Evolutionary conservation across 192 early-diverging fungal species (phyloP).

Genomic region (Piromyces sp.): DNA sequence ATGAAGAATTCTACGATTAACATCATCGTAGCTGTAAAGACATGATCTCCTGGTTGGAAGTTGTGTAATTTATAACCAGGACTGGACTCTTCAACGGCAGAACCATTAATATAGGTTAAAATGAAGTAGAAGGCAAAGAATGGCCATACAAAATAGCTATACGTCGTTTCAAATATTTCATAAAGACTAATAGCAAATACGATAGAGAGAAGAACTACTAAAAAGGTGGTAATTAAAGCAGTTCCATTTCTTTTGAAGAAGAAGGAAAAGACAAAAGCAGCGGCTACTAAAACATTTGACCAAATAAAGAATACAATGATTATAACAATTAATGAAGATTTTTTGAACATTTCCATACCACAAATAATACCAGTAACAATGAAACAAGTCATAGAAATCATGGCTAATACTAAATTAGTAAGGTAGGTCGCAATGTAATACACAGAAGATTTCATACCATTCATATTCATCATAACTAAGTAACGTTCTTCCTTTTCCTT

Average conservation of each 20-base stretch:
- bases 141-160: constrained; percentile 43
- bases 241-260: constrained; percentile 37
- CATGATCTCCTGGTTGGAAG: constrained; percentile 16
- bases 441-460: constrained; percentile 33
- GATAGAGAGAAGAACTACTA: constrained; percentile 46
- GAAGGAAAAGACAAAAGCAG: constrained; percentile 44
- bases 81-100: neutral
- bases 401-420: constrained; percentile 34
- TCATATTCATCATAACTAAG: constrained; percentile 58
- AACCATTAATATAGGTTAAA: constrained; percentile 25
- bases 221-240: constrained; percentile 38
- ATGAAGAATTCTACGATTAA: constrained; percentile 28
- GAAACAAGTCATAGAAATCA: constrained; percentile 39
- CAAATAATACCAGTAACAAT: constrained; percentile 33
- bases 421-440: constrained; percentile 49
- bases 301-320: constrained; percentile 43
- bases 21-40: constrained; percentile 30
- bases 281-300: constrained; percentile 39
- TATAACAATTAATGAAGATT: constrained; percentile 24
- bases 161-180: constrained; percentile 22
- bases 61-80: neutral
- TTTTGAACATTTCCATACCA: constrained; percentile 43
- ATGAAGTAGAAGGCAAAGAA: constrained; percentile 52
- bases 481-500: constrained; percentile 55
- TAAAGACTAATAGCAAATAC: constrained; percentile 36